Base-by-base conservation (phyloP, 768 basidiomycete species). In the Cubamyces sp. region DNA sequence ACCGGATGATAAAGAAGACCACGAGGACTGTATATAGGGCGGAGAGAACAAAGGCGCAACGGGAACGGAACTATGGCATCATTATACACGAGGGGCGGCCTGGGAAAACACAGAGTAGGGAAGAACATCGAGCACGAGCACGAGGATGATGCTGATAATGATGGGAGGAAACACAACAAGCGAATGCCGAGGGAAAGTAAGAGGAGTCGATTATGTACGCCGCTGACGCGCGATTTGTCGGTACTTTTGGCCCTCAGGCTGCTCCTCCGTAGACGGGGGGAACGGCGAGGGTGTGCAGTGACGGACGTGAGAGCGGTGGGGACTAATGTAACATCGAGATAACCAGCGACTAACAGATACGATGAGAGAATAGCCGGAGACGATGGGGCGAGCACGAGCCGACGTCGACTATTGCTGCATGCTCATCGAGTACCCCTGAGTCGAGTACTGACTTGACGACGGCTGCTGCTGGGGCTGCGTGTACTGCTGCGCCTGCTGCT, bases 221-320 rank as follows among this genome's bases (percentile, higher is more conserved):
- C 53, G 57, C 57, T 54, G 18, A 45, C 57, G 62, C 62, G 53
- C 19, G 57, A 21, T 51, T 26, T 48, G 57, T 57, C 61, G 37
- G 42, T 59, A 59, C 52, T 64, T 64, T 64, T 64, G 41, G 57
- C 41, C 49, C 40, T 34, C 25, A 40, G 16, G 39, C 26, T 1
- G 14, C 16, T 37, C 49, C 42, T 30, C 11, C 11, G 56, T 12
- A n/a, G 48, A 42, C 12, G 7, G 26, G 30, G 21, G 37, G 19
- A 21, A 50, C 12, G 39, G 40, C 48, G 49, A 59, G 43, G 43
- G 41, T 37, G 30, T 46, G 43, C 25, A 25, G 21, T 16, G 59
- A 54, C 52, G 52, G 30, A 51, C 57, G 59, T 21, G 45, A 48
- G 52, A 54, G 59, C 45, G 53, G 51, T 47, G 37, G 52, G 21